A percentile compares a stretch with the other conserved stretches of the same genome.
Evolutionary conservation across 345 rosid species (phyloP).

Genomic region (Jatropha curcas): DNA sequence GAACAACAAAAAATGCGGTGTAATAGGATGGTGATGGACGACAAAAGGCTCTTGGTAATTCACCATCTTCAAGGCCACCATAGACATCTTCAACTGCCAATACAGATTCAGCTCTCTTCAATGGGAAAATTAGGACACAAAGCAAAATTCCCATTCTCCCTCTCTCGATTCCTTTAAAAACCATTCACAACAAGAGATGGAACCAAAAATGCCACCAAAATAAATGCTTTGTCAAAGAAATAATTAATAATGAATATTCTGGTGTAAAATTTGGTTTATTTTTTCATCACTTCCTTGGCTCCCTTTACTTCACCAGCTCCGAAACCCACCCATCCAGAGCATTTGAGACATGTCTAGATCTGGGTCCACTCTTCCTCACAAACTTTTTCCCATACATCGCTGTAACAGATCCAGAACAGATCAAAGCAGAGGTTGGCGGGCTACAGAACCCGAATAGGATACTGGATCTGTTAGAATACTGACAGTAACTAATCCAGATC

Average conservation of each 20-base stretch:
- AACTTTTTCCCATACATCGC: slow-evolving; percentile 49
- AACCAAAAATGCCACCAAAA: not conserved
- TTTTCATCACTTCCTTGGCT: not conserved
- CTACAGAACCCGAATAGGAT: slow-evolving; percentile 57
- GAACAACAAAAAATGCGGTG: slow-evolving; percentile 92
- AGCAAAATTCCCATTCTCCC: not conserved
- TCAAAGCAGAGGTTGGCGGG: slow-evolving; percentile 38
- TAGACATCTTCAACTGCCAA: slow-evolving; percentile 34
- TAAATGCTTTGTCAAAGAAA: not conserved
- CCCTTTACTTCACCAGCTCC: slow-evolving; percentile 51
- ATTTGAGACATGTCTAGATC: slow-evolving; percentile 13
- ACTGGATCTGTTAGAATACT: slow-evolving; percentile 56
- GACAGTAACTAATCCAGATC: slow-evolving; percentile 45
- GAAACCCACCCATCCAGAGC: slow-evolving; percentile 83
- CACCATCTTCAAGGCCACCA: slow-evolving; percentile 70
- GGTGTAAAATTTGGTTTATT: no score
- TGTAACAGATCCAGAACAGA: slow-evolving; percentile 36
- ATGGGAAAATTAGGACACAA: no score
- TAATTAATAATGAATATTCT: no score
- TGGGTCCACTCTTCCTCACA: slow-evolving; percentile 53
- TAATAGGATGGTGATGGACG: slow-evolving; percentile 63
- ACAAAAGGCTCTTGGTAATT: slow-evolving; percentile 76
- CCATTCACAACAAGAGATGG: slow-evolving; percentile 14
- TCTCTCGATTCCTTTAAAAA: not conserved
- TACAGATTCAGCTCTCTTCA: not conserved